Conservation (phyloP, 345 rosid genomes). For the Hirschfeldia incana region DNA sequence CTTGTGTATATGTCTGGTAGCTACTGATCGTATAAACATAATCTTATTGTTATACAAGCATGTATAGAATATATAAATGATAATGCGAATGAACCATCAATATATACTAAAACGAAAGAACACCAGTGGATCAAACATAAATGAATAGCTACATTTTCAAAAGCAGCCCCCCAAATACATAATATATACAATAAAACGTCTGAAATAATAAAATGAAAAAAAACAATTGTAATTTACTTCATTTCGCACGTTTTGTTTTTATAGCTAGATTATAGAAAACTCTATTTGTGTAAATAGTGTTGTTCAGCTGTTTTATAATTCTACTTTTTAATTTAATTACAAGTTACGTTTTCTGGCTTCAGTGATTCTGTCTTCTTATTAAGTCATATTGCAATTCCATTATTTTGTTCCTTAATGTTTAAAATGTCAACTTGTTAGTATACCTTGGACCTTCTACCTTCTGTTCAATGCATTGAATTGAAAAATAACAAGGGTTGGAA, state of each 20-base stretch:
- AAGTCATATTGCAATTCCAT: background rate
- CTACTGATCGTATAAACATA: background rate
- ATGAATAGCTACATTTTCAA: background rate
- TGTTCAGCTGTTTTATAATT: no score
- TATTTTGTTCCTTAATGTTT: background rate
- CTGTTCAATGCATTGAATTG: background rate
- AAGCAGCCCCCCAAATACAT: no score
- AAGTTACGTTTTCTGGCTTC: background rate
- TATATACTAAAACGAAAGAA: background rate
- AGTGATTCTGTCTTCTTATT: background rate
- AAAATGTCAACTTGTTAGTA: background rate
- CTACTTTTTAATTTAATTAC: no score
- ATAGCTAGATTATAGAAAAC: background rate
- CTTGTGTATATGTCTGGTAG: constrained; percentile 11
- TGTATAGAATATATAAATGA: background rate
- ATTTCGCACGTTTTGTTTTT: background rate
- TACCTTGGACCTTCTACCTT: background rate
- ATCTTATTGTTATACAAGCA: background rate
- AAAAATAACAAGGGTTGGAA: background rate
- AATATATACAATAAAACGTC: no score
- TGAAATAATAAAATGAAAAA: background rate
- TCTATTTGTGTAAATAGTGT: background rate
- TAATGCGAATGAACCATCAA: constrained; percentile 2
- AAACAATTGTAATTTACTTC: background rate
- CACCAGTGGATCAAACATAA: background rate